A percentile compares a stretch with the other conserved stretches of the same genome.
Evolutionary conservation across 169 alveolate species (phyloP).

Genomic region (Cryptosporidium baileyi): DNA sequence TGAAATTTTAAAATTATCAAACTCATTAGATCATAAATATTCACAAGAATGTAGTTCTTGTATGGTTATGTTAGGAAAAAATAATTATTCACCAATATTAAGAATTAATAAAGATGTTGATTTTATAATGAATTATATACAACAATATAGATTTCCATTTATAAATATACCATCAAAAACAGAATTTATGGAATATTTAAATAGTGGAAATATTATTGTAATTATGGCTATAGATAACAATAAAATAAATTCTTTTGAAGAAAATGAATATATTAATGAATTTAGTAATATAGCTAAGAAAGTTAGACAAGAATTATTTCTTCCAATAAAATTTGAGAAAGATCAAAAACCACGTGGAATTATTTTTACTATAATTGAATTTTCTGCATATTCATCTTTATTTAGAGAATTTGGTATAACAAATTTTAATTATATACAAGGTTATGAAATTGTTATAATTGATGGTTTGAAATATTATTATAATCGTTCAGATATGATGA

Average conservation of each 20-base stretch:
- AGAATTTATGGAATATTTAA: conserved; percentile 40
- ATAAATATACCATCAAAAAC: neutral
- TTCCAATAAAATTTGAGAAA: conserved; percentile 28
- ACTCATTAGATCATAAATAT: neutral
- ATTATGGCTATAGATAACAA: conserved; percentile 21
- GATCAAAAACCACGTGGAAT: conserved; percentile 21
- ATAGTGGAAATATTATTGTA: conserved; percentile 57
- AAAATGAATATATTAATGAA: conserved; percentile 11
- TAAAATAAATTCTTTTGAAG: neutral
- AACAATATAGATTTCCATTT: conserved; percentile 54
- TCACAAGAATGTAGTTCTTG: conserved; percentile 1
- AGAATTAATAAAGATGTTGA: neutral
- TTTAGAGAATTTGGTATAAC: conserved; percentile 64
- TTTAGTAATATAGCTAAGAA: neutral
- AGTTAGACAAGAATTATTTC: conserved; percentile 20
- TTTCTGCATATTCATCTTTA: conserved; percentile 27
- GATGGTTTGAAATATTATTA: conserved; percentile 56
- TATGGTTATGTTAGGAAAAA: conserved; percentile 17
- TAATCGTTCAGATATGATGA: conserved; percentile 24
- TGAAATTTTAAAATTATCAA: neutral
- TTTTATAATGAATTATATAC: neutral
- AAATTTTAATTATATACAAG: conserved; percentile 28
- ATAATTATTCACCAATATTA: conserved; percentile 11
- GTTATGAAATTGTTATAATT: conserved; percentile 40
- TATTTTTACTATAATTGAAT: conserved; percentile 36